Conservation (phyloP, 352 stramenopile genomes). For the Globisporangium paddicum region DNA sequence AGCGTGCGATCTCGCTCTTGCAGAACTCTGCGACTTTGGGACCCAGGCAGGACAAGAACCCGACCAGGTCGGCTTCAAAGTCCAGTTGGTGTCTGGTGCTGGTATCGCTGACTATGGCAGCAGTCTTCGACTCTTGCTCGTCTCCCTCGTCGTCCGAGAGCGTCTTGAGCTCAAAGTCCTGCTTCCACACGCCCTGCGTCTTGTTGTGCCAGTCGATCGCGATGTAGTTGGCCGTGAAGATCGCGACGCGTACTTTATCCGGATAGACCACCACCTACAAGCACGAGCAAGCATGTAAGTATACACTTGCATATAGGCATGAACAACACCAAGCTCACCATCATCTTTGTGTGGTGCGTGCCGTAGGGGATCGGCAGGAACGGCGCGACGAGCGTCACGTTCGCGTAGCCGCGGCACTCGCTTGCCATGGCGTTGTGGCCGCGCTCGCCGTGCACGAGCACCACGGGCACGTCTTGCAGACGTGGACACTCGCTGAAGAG, state of each 20-base stretch:
- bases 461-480: slow-evolving; percentile 52
- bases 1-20: slow-evolving; percentile 31
- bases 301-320: background rate
- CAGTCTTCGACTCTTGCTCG: slow-evolving; percentile 17
- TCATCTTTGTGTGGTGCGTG: slow-evolving; percentile 87
- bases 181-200: slow-evolving; percentile 78
- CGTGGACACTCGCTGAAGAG: slow-evolving; percentile 59
- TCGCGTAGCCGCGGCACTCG: slow-evolving; percentile 49
- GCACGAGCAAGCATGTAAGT: background rate
- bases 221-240: slow-evolving; percentile 87
- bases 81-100: slow-evolving; percentile 12
- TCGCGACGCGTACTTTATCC: slow-evolving; percentile 62
- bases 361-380: slow-evolving; percentile 77
- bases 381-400: slow-evolving; percentile 60
- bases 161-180: slow-evolving; percentile 76
- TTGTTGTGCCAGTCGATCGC: slow-evolving; percentile 77
- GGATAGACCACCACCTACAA: slow-evolving; percentile 48
- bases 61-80: slow-evolving; percentile 60
- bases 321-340: slow-evolving; percentile 17
- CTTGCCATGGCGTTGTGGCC: slow-evolving; percentile 48
- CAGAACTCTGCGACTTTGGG: slow-evolving; percentile 41
- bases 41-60: slow-evolving; percentile 57
- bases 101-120: background rate
- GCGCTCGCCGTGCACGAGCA: slow-evolving; percentile 76
- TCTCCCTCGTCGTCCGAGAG: slow-evolving; percentile 23